Percentiles rank a stretch among this genome's conserved stretches.
Evolutionary conservation across 176 grass and related monocot genomes (phyloP).

Genomic region (Paspalum notatum): DNA sequence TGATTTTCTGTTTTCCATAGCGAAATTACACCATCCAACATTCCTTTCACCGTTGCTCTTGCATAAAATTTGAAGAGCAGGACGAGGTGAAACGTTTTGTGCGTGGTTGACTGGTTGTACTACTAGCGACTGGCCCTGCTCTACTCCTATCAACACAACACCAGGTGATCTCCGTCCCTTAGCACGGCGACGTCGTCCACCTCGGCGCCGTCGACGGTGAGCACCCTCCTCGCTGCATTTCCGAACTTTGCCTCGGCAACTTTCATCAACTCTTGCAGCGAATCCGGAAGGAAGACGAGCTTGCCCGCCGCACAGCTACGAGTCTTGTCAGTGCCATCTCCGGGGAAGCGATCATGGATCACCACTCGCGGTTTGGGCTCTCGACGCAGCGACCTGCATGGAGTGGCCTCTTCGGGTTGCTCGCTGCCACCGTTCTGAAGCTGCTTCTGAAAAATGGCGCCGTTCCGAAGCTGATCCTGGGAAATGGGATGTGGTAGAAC

Average conservation of each 20-base stretch:
- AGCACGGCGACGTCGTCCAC: conserved; percentile 50
- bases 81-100: background rate
- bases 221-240: conserved; percentile 31
- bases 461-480: background rate
- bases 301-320: background rate
- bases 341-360: conserved; percentile 28
- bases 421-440: background rate
- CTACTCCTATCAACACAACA: conserved; percentile 24
- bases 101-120: background rate
- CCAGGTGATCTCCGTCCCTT: conserved; percentile 55
- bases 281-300: conserved; percentile 36
- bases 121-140: background rate
- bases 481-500: background rate
- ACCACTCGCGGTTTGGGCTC: background rate
- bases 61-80: background rate
- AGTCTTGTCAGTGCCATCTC: background rate
- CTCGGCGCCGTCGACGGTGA: conserved; percentile 51
- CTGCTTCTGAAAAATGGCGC: background rate
- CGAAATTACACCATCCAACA: background rate
- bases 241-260: conserved; percentile 35
- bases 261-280: conserved; percentile 37
- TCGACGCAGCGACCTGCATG: background rate
- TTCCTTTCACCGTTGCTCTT: background rate
- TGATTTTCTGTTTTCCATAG: background rate
- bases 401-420: background rate